A percentile compares a stretch with the other conserved stretches of the same genome.
Evolutionary conservation across 1,139 yeast genomes (phyloP).

Genomic region (Geotrichum citri-aurantii): DNA sequence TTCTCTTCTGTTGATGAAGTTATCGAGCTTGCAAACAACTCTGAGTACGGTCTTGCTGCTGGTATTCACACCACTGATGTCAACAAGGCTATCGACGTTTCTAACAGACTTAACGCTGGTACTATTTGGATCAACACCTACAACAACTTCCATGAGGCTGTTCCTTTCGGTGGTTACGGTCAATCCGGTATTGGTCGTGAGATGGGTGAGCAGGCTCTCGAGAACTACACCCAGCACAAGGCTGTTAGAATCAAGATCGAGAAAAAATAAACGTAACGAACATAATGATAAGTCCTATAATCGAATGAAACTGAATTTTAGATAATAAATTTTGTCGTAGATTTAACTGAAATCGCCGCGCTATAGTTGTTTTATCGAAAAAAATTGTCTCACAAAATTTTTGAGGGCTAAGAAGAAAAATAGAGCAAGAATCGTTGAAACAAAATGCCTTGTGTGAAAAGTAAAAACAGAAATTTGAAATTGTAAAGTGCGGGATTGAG

Average conservation of each 20-base stretch:
- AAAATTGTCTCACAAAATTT: too few relatives aligned
- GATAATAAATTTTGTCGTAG: too few relatives aligned
- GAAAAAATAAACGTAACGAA: not conserved
- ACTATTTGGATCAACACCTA: conserved; percentile 83
- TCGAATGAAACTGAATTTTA: not conserved
- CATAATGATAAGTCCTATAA: not conserved
- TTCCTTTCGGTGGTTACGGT: conserved; percentile 80
- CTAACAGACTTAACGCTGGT: conserved; percentile 68
- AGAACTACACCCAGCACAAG: conserved; percentile 68
- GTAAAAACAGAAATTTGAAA: not conserved
- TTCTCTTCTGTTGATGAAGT: conserved; percentile 71
- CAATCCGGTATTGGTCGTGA: conserved; percentile 84
- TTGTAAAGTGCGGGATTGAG: too few relatives aligned
- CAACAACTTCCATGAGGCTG: conserved; percentile 61
- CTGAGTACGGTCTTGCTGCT: conserved; percentile 79
- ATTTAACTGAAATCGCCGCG: too few relatives aligned
- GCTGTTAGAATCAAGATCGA: conserved; percentile 40
- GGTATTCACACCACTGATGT: conserved; percentile 70
- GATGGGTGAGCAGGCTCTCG: conserved; percentile 71
- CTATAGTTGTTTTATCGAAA: too few relatives aligned
- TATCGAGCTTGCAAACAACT: conserved; percentile 60
- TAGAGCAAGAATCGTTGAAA: too few relatives aligned
- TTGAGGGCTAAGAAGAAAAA: too few relatives aligned
- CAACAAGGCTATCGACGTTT: conserved; percentile 53
- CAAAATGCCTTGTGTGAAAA: too few relatives aligned